Conservation (phyloP, 1,284 basidiomycete species). For the Volvariella volvacea region DNA sequence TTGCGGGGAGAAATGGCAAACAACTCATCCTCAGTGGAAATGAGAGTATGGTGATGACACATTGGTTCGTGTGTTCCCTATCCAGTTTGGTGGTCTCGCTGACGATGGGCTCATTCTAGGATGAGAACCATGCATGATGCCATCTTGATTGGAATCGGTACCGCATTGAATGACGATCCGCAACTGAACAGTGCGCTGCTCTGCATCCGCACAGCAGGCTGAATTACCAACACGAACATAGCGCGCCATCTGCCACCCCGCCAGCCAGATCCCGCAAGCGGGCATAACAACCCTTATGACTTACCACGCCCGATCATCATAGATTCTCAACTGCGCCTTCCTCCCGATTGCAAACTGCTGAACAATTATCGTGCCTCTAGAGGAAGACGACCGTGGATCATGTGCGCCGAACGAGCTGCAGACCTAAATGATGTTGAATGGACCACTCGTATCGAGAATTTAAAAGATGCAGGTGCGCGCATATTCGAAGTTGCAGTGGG, state of each 20-base stretch:
- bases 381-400: slow-evolving; percentile 73
- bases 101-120: slow-evolving; percentile 34
- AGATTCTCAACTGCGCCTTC: slow-evolving; percentile 69
- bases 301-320: slow-evolving; percentile 83
- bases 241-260: slow-evolving; percentile 56
- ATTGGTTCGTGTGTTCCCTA: slow-evolving; percentile 53
- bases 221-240: slow-evolving; percentile 17
- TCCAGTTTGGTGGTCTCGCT: slow-evolving; percentile 1
- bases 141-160: slow-evolving; percentile 89
- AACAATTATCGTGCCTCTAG: slow-evolving; percentile 51
- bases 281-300: slow-evolving; percentile 26
- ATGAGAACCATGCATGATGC: slow-evolving; percentile 87
- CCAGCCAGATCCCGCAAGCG: slow-evolving; percentile 12
- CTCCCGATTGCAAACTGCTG: slow-evolving; percentile 68
- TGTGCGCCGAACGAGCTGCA: slow-evolving; percentile 35
- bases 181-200: slow-evolving; percentile 78
- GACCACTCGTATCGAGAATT: slow-evolving; percentile 31
- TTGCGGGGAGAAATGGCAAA: slow-evolving; percentile 69
- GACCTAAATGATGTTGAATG: slow-evolving; percentile 23
- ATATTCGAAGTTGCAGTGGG: slow-evolving; percentile 35
- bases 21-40: slow-evolving; percentile 81
- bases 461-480: slow-evolving; percentile 50
- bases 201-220: neutral
- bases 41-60: slow-evolving; percentile 93
- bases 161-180: slow-evolving; percentile 88